phyloP scores from a whole-genome alignment of 176 grass and related monocot species.

The Metroxylon sagu region DNA sequence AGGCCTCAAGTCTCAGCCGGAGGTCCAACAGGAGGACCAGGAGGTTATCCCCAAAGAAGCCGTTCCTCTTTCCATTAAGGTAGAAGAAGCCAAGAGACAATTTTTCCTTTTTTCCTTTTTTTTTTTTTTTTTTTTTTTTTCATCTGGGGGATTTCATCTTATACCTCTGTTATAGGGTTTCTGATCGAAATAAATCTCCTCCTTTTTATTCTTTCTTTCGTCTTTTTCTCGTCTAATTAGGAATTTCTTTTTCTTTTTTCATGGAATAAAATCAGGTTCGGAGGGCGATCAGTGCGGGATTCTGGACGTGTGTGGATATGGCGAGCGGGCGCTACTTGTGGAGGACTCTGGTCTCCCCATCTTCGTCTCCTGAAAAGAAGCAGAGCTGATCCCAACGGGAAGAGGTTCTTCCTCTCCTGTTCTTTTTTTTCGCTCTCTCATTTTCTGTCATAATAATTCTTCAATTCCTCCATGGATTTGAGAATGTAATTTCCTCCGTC shows the following conservation, averaged over 20 bases:
- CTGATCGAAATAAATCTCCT: too few relatives aligned
- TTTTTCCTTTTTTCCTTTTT: too few relatives aligned
- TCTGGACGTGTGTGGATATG: constrained; percentile 96
- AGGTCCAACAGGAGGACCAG: constrained; percentile 26
- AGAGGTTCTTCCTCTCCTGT: neutral
- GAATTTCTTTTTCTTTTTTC: too few relatives aligned
- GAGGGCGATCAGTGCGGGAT: constrained; percentile 43
- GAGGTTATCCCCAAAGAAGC: constrained; percentile 2
- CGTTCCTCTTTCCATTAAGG: constrained; percentile 25
- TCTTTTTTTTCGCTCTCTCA: neutral
- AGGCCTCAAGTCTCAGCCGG: constrained; percentile 46
- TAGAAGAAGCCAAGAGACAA: neutral
- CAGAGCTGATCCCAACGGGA: neutral
- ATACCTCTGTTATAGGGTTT: too few relatives aligned
- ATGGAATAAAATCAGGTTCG: neutral
- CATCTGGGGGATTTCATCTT: too few relatives aligned
- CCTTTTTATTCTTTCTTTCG: neutral
- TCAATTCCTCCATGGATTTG: too few relatives aligned
- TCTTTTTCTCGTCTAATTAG: neutral
- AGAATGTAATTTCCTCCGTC: too few relatives aligned
- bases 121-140: too few relatives aligned
- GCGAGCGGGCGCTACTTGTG: constrained; percentile 84
- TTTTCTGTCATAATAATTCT: neutral
- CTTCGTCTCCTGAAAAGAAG: constrained; percentile 6
- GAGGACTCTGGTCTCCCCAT: constrained; percentile 53